phyloP scores from a whole-genome alignment of 1,139 yeast genomes.

The Sugiyamaella xylanicola region DNA sequence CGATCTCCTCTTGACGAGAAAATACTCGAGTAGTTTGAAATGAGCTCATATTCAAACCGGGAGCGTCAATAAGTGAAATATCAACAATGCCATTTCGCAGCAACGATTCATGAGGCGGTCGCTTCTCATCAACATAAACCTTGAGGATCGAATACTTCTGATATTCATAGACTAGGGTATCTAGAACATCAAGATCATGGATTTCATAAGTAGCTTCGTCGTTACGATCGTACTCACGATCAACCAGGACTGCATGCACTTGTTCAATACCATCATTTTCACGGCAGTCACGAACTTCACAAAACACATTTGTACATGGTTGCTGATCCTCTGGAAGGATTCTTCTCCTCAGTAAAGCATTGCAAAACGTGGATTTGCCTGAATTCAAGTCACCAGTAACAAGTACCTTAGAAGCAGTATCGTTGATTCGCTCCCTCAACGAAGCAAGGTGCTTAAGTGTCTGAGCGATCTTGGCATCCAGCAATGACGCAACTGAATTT shows the following conservation, averaged over 20 bases:
- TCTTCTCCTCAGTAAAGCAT: constrained; percentile 76
- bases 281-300: constrained; percentile 86
- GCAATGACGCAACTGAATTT: constrained; percentile 61
- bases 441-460: constrained; percentile 69
- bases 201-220: constrained; percentile 69
- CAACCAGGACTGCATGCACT: constrained; percentile 87
- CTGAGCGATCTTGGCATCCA: constrained; percentile 64
- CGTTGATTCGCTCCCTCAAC: constrained; percentile 81
- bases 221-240: constrained; percentile 55
- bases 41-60: constrained; percentile 92
- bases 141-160: constrained; percentile 74
- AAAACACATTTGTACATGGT: constrained; percentile 95
- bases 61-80: constrained; percentile 92
- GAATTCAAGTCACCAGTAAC: constrained; percentile 97
- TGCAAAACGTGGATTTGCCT: constrained; percentile 95
- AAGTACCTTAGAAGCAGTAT: constrained; percentile 88
- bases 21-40: constrained; percentile 94
- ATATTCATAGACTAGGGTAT: constrained; percentile 70
- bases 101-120: constrained; percentile 70
- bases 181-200: constrained; percentile 57
- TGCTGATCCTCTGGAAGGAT: constrained; percentile 95
- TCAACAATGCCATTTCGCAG: constrained; percentile 90
- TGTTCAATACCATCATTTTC: constrained; percentile 79
- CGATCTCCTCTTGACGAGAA: constrained; percentile 96
- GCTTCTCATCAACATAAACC: constrained; percentile 75